Conservation (phyloP, 2,329 filamentous ascomycete genomes). For the Boeremia lycopersici region DNA sequence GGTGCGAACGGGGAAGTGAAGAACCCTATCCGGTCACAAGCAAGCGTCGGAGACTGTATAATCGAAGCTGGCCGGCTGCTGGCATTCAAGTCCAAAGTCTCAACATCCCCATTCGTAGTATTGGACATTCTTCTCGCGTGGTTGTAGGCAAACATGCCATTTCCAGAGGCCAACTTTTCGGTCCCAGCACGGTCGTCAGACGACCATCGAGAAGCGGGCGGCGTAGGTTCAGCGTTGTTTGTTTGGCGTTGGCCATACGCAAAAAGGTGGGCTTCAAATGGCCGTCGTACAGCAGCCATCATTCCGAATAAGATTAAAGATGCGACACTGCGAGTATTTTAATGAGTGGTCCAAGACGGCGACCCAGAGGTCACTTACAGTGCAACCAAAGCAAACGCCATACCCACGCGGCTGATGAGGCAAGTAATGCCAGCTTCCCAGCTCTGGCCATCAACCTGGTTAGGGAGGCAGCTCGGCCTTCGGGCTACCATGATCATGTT, state of each 20-base stretch:
- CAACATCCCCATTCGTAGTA: slow-evolving; percentile 33
- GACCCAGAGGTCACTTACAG: slow-evolving; percentile 34
- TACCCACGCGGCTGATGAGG: slow-evolving; percentile 34
- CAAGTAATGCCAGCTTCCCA: slow-evolving; percentile 46
- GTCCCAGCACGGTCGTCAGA: slow-evolving; percentile 23
- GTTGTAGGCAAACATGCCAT: neutral
- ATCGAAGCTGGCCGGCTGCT: slow-evolving; percentile 24
- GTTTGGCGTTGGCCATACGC: slow-evolving; percentile 29
- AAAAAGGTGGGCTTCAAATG: slow-evolving; percentile 47
- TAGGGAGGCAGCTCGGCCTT: slow-evolving; percentile 41
- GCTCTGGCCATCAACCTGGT: slow-evolving; percentile 23
- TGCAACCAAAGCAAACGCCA: slow-evolving; percentile 40
- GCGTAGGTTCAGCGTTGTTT: slow-evolving; percentile 16
- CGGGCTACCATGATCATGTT: slow-evolving; percentile 48
- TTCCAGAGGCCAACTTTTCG: slow-evolving; percentile 17
- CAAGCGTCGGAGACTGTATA: slow-evolving; percentile 26
- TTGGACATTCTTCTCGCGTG: slow-evolving; percentile 18
- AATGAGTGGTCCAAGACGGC: neutral
- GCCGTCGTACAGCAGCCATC: slow-evolving; percentile 41
- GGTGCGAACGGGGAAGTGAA: slow-evolving; percentile 38
- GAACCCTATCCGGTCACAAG: slow-evolving; percentile 28
- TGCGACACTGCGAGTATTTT: slow-evolving; percentile 29
- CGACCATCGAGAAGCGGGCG: slow-evolving; percentile 22
- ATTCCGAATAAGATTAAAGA: slow-evolving; percentile 43
- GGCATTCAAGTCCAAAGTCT: slow-evolving; percentile 31